Evolutionary conservation across 495 filamentous ascomycete genomes (phyloP).

Genomic region (Jackrogersella multiformis): DNA sequence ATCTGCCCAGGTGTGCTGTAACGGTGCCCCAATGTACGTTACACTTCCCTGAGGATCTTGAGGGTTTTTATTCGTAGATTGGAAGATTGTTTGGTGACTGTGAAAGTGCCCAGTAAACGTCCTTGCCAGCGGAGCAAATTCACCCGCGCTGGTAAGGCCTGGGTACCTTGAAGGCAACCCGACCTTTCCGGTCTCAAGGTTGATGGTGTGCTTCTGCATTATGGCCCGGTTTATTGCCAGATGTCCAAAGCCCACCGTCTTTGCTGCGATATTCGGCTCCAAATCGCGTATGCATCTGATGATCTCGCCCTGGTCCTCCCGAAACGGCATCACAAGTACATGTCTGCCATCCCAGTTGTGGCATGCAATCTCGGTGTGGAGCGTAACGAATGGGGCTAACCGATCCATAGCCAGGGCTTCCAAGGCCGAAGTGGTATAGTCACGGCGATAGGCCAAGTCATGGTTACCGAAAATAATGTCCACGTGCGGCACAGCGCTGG

Average conservation of each 20-base stretch:
- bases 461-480: conserved; percentile 50
- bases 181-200: conserved; percentile 12
- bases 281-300: conserved; percentile 38
- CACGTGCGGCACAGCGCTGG: conserved; percentile 44
- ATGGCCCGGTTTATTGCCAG: conserved; percentile 48
- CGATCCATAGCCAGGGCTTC: conserved; percentile 46
- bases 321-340: conserved; percentile 45
- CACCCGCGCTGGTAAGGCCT: conserved; percentile 43
- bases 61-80: conserved; percentile 9
- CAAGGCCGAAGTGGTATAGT: conserved; percentile 44
- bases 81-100: conserved; percentile 46
- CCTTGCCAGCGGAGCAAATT: conserved; percentile 42
- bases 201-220: conserved; percentile 41
- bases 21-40: conserved; percentile 44
- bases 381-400: conserved; percentile 37
- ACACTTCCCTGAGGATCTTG: conserved; percentile 34
- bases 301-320: conserved; percentile 41
- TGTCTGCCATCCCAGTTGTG: conserved; percentile 45
- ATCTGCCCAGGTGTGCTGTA: conserved; percentile 48
- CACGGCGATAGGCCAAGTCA: conserved; percentile 48
- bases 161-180: conserved; percentile 34
- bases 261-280: conserved; percentile 28
- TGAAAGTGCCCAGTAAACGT: conserved; percentile 51
- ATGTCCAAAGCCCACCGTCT: conserved; percentile 46
- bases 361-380: conserved; percentile 38